Percentiles rank a stretch among this genome's conserved stretches.
Evolutionary conservation across 371 early-diverging fungal genomes (phyloP).

Genomic region (Mortierella sp.): DNA sequence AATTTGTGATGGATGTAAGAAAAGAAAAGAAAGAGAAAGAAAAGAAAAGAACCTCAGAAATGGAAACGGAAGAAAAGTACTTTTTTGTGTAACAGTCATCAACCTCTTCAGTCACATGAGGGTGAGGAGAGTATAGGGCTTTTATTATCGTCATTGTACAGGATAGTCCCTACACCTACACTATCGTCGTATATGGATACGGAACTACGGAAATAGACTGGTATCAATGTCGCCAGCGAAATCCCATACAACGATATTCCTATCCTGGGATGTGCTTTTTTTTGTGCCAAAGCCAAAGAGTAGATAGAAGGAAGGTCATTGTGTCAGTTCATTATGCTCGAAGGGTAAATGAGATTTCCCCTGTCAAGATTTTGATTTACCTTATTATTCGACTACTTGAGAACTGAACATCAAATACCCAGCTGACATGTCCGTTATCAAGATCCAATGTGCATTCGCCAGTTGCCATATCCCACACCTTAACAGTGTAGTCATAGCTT

Average conservation of each 20-base stretch:
- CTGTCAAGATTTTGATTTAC: constrained; percentile 42
- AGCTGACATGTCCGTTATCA: constrained; percentile 78
- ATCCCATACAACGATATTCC: constrained; percentile 87
- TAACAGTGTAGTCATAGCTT: constrained; percentile 94
- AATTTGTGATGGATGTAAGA: background rate
- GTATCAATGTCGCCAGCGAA: constrained; percentile 78
- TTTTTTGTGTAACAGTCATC: background rate
- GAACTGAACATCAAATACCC: constrained; percentile 96
- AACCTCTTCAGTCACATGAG: background rate
- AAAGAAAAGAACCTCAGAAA: constrained; percentile 1
- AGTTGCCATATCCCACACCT: constrained; percentile 88
- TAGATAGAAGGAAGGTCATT: background rate
- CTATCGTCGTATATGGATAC: background rate
- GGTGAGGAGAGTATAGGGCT: background rate
- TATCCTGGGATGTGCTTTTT: constrained; percentile 81
- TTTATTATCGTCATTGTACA: too few species aligned
- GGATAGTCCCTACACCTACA: too few species aligned
- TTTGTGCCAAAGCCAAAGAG: background rate
- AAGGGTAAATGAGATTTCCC: background rate
- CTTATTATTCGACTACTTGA: constrained; percentile 82
- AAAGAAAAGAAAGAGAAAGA: background rate
- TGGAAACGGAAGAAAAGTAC: constrained; percentile 5
- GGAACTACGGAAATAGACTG: constrained; percentile 36
- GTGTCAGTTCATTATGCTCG: too few species aligned
- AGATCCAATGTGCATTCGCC: constrained; percentile 70